Evolutionary conservation across 192 early-diverging fungal genomes (phyloP).

Genomic region (Geranomyces variabilis): DNA sequence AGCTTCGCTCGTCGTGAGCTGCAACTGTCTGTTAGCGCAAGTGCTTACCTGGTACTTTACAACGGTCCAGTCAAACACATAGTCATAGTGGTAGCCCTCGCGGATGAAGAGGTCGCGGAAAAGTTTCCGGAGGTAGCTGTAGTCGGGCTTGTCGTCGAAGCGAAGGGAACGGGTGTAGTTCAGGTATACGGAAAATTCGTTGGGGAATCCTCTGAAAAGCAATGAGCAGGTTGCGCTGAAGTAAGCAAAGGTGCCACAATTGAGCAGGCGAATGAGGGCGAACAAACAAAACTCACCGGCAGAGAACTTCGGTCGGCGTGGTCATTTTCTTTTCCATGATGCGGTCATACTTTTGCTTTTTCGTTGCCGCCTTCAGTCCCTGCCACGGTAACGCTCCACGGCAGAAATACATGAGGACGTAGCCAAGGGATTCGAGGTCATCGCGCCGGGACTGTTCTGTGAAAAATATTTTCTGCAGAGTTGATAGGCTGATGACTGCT

Average conservation of each 20-base stretch:
- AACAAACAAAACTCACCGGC: slow-evolving; percentile 38
- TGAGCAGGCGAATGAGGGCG: neutral
- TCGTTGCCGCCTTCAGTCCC: slow-evolving; percentile 65
- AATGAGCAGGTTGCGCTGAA: neutral
- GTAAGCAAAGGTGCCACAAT: slow-evolving; percentile 7
- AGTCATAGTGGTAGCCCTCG: slow-evolving; percentile 67
- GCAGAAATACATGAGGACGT: slow-evolving; percentile 69
- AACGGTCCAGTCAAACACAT: slow-evolving; percentile 71
- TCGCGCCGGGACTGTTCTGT: slow-evolving; percentile 69
- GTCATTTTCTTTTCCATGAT: slow-evolving; percentile 78
- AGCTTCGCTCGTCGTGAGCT: neutral
- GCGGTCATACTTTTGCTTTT: slow-evolving; percentile 71
- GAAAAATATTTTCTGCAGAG: neutral
- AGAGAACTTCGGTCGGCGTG: slow-evolving; percentile 62
- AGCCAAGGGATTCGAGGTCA: slow-evolving; percentile 67
- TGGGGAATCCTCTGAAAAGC: slow-evolving; percentile 56
- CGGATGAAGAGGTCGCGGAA: slow-evolving; percentile 66
- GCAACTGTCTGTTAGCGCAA: neutral
- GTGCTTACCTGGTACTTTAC: slow-evolving; percentile 49
- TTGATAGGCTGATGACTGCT: neutral
- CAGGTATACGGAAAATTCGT: slow-evolving; percentile 66
- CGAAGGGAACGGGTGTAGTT: slow-evolving; percentile 66
- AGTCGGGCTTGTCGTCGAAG: slow-evolving; percentile 71
- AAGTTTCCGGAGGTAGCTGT: slow-evolving; percentile 66
- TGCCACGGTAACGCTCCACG: slow-evolving; percentile 68